Evolutionary conservation across 2,329 filamentous ascomycete genomes (phyloP), one percentile per base, ranked within the genome.

Genomic region (Pseudocercospora eumusae): DNA sequence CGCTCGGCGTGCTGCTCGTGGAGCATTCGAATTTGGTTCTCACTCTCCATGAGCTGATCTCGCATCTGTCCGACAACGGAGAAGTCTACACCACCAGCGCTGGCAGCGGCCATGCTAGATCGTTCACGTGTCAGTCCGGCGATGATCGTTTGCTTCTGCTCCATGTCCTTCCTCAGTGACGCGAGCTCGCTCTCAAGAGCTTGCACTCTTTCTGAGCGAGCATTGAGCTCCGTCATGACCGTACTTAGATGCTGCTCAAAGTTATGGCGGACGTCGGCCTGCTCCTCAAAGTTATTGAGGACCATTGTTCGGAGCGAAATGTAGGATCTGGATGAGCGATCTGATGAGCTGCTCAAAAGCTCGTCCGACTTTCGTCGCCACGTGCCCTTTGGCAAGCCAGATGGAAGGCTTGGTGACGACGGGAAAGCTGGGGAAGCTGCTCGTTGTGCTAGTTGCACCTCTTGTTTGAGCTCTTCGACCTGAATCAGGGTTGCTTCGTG

Each of bases 131-230:
- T 96, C 66, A 99, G 82, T 6, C 95, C 95, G 28, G 92, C 91
- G 69, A 99, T 98, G 73, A 99, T 93, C 28, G 91, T 91, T 82
- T 93, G 92, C 84, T 99, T 99, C 65, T 86, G 88, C 74, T 99
- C 95, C 89, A 98, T 96, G 76, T 99, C 95, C 80, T 92, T 96
- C 80, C 91, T 95, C 21, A 92, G 86, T 3, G 86, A 88, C 25
- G 87, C 82, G 60, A 97, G 85, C 69, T 96, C 93, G 5, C 87
- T 87, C 76, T 99, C 95, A 13, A 99, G 82, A 70, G 93, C 88
- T 72, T 96, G 91, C 57, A 97, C 93, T 27, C 93, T 88, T 75
- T 98, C 93, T 42, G 93, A 93, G 45, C 93, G 87, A 9, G 83
- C 83, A 67, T 96, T 90, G 33, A 99, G 82, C 74, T 99, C 95